Base-by-base conservation (phyloP, 805 yeast genomes). In the Candida tammaniensis region DNA sequence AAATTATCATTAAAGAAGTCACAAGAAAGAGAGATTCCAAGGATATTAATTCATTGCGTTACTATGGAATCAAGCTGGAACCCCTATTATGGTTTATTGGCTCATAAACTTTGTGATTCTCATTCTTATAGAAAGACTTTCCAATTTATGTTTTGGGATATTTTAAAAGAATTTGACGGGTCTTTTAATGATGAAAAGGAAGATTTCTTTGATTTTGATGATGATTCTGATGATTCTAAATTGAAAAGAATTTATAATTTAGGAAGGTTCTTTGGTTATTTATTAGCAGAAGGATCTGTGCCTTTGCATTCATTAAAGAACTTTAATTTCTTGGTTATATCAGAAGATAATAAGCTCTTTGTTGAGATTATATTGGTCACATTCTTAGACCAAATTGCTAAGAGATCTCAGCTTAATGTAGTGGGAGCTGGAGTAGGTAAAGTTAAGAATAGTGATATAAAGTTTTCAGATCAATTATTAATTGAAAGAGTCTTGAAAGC, bases 61-160 rank as follows among this genome's bases (percentile, higher is more conserved):
- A 76, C 83, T 1, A 74, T 82, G 49, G 98, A 93, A 59, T 74
- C 82, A 17, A 74, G 75, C 0, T 89, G 83, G 65, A 93, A 93
- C 52, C 97, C 97, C 2, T 93, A 83, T 55, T 93, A 93, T 57
- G 85, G 89, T 0, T 59, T 84, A 16, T 72, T 93, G 21, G 94
- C 95, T 0, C 70, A 71, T 17, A 85, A 84, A 48, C 59, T 89
- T 17, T 84, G 96, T 50, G 80, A 80, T 19, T 75, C 76, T 15
- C 95, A 87, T 47, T 68, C 79, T 2, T 62, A 84, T 56, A 74
- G 85, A 52, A 88, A 89, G 57, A 78, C 95, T 0, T 82, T 93
- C 48, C 97, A 91, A 53, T 88, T 93, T 54, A 68, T 78, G 48
- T 68, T 93, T 25, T 93, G 98, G 98, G 96, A 93, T 56, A 70